phyloP scores from a whole-genome alignment of 495 filamentous ascomycete species.

The Bryoglossum gracile region DNA sequence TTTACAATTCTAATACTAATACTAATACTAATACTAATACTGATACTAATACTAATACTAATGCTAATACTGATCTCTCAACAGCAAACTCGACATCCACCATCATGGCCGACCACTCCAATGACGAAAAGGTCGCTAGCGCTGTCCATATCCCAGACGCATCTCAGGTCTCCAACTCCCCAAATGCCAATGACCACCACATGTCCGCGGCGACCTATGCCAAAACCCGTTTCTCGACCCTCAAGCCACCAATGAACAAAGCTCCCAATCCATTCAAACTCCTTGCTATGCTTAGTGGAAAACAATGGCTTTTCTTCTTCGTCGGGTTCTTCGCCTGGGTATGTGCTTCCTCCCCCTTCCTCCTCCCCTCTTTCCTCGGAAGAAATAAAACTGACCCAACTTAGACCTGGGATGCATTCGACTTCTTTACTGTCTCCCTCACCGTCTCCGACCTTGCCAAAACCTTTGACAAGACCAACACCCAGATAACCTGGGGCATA shows the following conservation, averaged over 20 bases:
- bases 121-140: slow-evolving; percentile 10
- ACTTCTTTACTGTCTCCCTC: slow-evolving; percentile 86
- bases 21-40: no score
- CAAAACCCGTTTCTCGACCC: slow-evolving; percentile 60
- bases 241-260: slow-evolving; percentile 70
- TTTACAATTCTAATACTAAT: no score
- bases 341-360: slow-evolving; percentile 15
- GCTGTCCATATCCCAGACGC: background rate
- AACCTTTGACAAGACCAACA: slow-evolving; percentile 56
- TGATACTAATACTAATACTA: no score
- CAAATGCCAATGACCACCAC: slow-evolving; percentile 15
- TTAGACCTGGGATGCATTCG: slow-evolving; percentile 77
- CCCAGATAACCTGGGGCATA: slow-evolving; percentile 87
- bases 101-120: slow-evolving; percentile 19
- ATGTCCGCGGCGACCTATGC: slow-evolving; percentile 58
- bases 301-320: slow-evolving; percentile 82
- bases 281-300: slow-evolving; percentile 57
- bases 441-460: slow-evolving; percentile 62
- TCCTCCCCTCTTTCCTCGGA: background rate
- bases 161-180: slow-evolving; percentile 7
- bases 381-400: slow-evolving; percentile 1
- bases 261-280: slow-evolving; percentile 73
- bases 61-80: no score
- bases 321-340: slow-evolving; percentile 67
- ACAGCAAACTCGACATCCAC: no score